Evolutionary conservation across 2,329 filamentous ascomycete species (phyloP), one percentile per base, ranked within the genome.

Genomic region (Talaromyces verruculosus): DNA sequence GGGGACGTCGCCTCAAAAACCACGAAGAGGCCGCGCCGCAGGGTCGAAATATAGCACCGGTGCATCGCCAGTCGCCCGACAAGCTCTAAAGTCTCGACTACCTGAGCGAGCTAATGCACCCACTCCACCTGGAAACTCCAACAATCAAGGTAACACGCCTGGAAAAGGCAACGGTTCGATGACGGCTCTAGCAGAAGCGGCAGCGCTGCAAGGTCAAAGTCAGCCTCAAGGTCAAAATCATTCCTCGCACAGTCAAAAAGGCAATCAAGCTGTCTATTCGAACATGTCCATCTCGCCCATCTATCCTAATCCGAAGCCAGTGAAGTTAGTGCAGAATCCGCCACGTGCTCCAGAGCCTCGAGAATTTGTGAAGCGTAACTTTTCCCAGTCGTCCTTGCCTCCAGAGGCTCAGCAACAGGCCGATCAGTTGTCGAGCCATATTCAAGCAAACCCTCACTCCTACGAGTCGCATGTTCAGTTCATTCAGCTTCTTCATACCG

Each of bases 101-200:
- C 71, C 74, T 33, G 75, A 80, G 47, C 71, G 78, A 8, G 79
- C 80, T 1, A 77, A 79, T 39, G 74, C 78, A 10, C 69, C 74
- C 22, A 77, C 79, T 30, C 73, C 78, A 6, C 69, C 74, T 30
- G 73, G 72, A 60, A 76, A 74, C 67, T 75, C 78, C 17, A 68
- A 68, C 28, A 70, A 70, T 45, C 72, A 71, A 73, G 17, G 75
- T 66, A 64, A 68, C 69, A 19, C 69, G 67, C 8, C 69, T 72
- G 51, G 73, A 72, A 43, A 77, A 70, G 63, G 78, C 74, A 55
- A 79, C 79, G 37, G 74, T 4, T 77, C 79, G 2, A 80, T 83
- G 76, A 81, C 83, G 68, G 79, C 79, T n/a, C 71, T 83, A 63
- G 80, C 80, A 33, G 81, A 83, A 67, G 71, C 82, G 35, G 80